Evolutionary conservation across 495 filamentous ascomycete species (phyloP), one percentile per base, ranked within the genome.

Genomic region (Aspergillus sparsus): DNA sequence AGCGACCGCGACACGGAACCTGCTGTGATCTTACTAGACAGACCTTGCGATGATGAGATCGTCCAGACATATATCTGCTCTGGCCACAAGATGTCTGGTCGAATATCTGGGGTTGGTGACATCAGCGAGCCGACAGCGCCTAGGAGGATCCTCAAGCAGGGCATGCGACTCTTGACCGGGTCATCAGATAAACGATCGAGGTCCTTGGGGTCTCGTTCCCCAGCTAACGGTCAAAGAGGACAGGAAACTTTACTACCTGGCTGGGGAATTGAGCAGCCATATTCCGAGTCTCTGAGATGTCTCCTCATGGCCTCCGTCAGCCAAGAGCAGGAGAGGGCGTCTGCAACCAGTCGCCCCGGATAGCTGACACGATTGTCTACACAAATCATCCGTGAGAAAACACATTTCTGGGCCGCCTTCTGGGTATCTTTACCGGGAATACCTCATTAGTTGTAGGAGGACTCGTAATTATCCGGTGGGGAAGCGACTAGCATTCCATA

Each of bases 31-130:
- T 18, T 18, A 5, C 44, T 47, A 1, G 44, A 47, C 15, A 15
- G 44, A 21, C 44, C 44, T 6, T 47, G 44, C 27, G 44, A 47
- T 47, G 44, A 47, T 21, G 44, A 47, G 15, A 47, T 47, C 15
- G 44, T 47, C 6, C 44, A 47, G n/a, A 18, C n/a, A 21, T 47
- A 47, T 47, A 16, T 47, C 6, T 18, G n/a, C 1, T 16, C 15
- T 1, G 44, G 16, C 5, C 44, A 47, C 44, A 47, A 21, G 44
- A 47, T 47, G 44, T 21, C 15, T 8, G 15, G 15, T 10, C 44
- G 44, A 5, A 21, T 47, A 5, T 47, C 44, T 18, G 15, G 15
- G 11, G 44, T 47, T 18, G 44, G 44, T 1, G 44, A 47, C 9
- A 47, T 47, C 9, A 8, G 12, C 6, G 2, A 21, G 9, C 15